Evolutionary conservation across 2,329 filamentous ascomycete species (phyloP), one percentile per base, ranked within the genome.

Genomic region (Phyllosticta ampelicida): DNA sequence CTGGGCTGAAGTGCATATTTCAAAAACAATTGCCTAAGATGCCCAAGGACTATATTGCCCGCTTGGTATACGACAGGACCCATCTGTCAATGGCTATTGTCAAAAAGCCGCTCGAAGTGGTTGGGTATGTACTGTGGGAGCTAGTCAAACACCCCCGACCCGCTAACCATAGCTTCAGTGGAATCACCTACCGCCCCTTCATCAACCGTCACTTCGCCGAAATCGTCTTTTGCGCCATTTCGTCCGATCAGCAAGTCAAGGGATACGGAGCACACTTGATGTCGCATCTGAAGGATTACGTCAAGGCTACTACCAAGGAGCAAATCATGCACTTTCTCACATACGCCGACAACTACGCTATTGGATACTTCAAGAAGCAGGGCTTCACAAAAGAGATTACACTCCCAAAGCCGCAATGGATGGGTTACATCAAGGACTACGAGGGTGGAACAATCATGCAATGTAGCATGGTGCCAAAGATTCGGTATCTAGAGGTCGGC

Each of bases 381-480:
- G 94, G 94, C 0, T 99, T 99, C 69, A 97, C 94, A 1, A 99
- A 99, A 71, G 92, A 99, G 66, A 97, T 99, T 63, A 96, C 91
- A 0, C 82, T 99, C 0, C 88, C 94, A 60, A 87, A 86, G 66
- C 85, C 86, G 2, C 86, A 90, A 3, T 99, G 94, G 94, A 97
- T 97, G 94, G 94, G 94, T 2, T 99, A 97, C 67, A 99, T 99
- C 77, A 99, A 99, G 71, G 94, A 99, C 71, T 99, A 99, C 71
- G 94, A 99, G 74, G 94, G 94, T 60, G 94, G 94, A 60, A 99
- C 94, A 0, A 95, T 99, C 61, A 99, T 99, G 94, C 94, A 99
- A 75, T 99, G 94, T 69, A 90, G 87, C 55, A 97, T 99, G 94
- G 81, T 99, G 19, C 92, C 92, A 8, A 88, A 87, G 62, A 90